Evolutionary conservation across 192 early-diverging fungal genomes (phyloP), one percentile per base, ranked within the genome.

Genomic region (Spinellus fusiger): DNA sequence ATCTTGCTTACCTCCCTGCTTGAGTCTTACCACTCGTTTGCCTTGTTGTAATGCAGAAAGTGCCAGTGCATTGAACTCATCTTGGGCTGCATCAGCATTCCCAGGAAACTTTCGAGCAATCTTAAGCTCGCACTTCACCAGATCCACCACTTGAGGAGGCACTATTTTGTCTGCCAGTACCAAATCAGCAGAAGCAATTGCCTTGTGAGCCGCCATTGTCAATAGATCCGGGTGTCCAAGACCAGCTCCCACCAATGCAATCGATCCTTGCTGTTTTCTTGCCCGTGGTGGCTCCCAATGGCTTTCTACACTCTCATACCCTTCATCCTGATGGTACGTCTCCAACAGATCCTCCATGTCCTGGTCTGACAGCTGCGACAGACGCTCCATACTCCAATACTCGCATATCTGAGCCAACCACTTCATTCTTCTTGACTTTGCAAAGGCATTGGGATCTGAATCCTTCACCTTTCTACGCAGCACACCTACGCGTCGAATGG

Each of bases 101-200:
- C 92, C 93, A 7, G 85, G 84, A 56, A 84, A 86, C 59, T 95
- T 96, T 34, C 80, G 79, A 16, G 74, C 79, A 38, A 81, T 77
- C 1, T 83, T 72, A 1, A 83, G 63, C 48, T 84, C 80, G 27
- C 71, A 71, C 49, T 74, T 48, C 12, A 83, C 69, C 40, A 83
- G 33, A 5, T 61, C 69, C 20, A 87, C 66, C 8, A 84, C 80
- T 23, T 87, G 78, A 26, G 81, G 69, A 16, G 89, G 84, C 5
- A 93, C 83, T 28, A 93, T 73, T 63, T 88, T 87, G 71, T 98
- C 95, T 2, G 91, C 80, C 3, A 98, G 78, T 5, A 95, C 85
- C 9, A 92, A 70, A 51, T 95, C 92, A 0, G 92, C 92, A n/a
- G 72, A 68, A 15, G 74, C 66, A 26, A 98, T 77, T 18, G 82